Evolutionary conservation across 306 rosid genomes (phyloP), one percentile per base, ranked within the genome.

Genomic region (Corylus americana): DNA sequence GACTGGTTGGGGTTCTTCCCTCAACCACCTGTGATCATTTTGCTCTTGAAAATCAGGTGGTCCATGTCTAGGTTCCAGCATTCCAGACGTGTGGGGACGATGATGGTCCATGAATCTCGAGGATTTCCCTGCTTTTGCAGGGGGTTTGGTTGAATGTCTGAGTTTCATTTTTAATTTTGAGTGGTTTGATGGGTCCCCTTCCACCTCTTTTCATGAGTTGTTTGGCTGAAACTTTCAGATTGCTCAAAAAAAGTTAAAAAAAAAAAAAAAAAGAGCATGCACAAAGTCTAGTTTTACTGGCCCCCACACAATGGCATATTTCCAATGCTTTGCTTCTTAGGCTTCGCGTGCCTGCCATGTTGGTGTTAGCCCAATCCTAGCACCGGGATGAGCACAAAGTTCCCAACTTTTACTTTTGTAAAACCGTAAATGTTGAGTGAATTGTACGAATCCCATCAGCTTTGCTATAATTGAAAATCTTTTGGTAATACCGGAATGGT

Each of bases 1-100:
- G 87, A 68, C 78, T 87, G 85, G 83, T 63, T 49, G 49, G 73
- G 79, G 61, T 71, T 76, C 68, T 79, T 66, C 71, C 61, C 74
- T 74, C 9, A 11, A 48, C 29, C n/a, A 16, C 54, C 80, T 39
- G 76, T 76, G 83, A 75, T 35, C 55, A 8, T n/a, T 58, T 58
- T 50, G 45, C 50, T 62, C 68, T 55, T 75, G 74, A 64, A 74
- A 59, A 53, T 49, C 25, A 3, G 12, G 80, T 63, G 74, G 79
- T 45, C 75, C 87, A 77, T 59, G 67, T 29, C 22, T 14, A 49
- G 42, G 42, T 71, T 16, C n/a, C 55, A 7, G 2, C 42, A 22
- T 49, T 20, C 8, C 11, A 71, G 57, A 10, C 55, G 14, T 44
- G 29, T 49, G 75, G 57, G 57, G 57, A 14, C 58, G 55, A 47